phyloP scores from a whole-genome alignment of 345 rosid species.

The Lepidium didymum region DNA sequence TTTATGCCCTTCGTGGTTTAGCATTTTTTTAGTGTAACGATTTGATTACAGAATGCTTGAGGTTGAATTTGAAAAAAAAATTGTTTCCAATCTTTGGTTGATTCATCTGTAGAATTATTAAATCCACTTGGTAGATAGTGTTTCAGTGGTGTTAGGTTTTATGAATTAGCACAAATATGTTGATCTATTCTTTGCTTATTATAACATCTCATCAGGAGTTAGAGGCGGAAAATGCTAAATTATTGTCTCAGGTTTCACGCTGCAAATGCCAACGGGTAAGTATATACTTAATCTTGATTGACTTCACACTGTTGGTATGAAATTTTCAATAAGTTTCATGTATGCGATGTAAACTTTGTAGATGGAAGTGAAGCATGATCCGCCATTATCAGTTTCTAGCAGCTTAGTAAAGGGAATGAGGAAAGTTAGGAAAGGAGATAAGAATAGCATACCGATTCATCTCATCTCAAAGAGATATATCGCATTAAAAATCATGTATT shows the following conservation, averaged over 20 bases:
- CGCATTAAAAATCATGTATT: slow-evolving; percentile 82
- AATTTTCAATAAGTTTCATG: neutral
- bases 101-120: neutral
- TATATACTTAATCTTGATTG: neutral
- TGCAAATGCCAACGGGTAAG: slow-evolving; percentile 54
- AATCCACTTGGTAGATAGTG: neutral
- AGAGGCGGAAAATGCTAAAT: slow-evolving; percentile 50
- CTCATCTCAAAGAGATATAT: slow-evolving; percentile 45
- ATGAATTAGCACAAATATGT: neutral
- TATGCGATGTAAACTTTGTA: neutral
- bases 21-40: neutral
- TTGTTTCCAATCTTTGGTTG: neutral
- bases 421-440: slow-evolving; percentile 17
- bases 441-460: slow-evolving; percentile 26
- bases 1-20: neutral
- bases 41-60: neutral
- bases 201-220: slow-evolving; percentile 39
- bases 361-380: slow-evolving; percentile 30
- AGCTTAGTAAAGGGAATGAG: slow-evolving; percentile 21
- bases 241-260: slow-evolving; percentile 41
- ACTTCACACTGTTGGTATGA: neutral
- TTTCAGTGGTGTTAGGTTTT: neutral
- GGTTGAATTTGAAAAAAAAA: neutral
- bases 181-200: neutral
- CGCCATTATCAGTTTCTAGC: slow-evolving; percentile 9